phyloP scores from a whole-genome alignment of 106 monocot genomes.

The Alisma plantagoaquatica region DNA sequence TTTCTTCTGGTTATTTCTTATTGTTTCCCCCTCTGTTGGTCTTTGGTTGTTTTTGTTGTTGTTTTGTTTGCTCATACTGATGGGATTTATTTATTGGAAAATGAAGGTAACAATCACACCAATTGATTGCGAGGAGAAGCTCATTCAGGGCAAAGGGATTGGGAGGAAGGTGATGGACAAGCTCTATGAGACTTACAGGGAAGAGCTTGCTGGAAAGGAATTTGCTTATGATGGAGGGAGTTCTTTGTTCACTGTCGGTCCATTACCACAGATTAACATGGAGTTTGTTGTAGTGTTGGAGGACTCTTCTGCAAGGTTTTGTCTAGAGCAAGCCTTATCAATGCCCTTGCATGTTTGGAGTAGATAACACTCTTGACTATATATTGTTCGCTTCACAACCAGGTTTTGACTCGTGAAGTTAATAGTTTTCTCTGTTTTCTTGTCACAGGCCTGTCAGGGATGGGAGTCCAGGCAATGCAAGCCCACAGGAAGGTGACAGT shows the following conservation, averaged over 20 bases:
- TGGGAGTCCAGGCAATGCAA: conserved; percentile 23
- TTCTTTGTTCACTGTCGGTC: conserved; percentile 55
- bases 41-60: neutral
- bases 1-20: neutral
- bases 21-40: neutral
- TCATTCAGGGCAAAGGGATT: conserved; percentile 40
- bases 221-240: conserved; percentile 83
- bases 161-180: conserved; percentile 54
- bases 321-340: too few relatives aligned
- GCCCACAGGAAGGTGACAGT: conserved; percentile 19
- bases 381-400: neutral
- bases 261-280: conserved; percentile 47
- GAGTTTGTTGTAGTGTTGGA: conserved; percentile 56
- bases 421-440: neutral
- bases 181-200: conserved; percentile 40
- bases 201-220: conserved; percentile 52
- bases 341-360: neutral
- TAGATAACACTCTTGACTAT: neutral
- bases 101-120: conserved; percentile 45
- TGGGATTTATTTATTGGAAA: neutral
- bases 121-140: conserved; percentile 22
- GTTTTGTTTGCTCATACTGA: neutral
- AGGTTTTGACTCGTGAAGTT: neutral
- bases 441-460: neutral
- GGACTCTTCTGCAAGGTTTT: conserved; percentile 42